Evolutionary conservation across 345 rosid species (phyloP).

Genomic region (Eucalyptus cloeziana): DNA sequence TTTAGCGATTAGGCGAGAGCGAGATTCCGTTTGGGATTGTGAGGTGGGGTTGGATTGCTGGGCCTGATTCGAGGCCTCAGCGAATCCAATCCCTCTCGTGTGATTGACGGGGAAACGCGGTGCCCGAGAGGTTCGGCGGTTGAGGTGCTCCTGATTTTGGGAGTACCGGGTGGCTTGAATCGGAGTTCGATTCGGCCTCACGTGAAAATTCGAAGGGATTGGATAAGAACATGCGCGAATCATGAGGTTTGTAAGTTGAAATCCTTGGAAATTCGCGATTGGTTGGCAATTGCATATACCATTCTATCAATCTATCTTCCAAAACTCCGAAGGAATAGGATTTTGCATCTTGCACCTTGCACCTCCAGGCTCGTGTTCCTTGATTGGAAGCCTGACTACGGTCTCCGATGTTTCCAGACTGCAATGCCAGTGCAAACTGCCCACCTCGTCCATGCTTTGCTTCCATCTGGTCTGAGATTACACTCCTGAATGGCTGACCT

Average conservation of each 20-base stretch:
- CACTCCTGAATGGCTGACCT: background rate
- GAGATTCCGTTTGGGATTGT: background rate
- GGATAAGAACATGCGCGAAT: background rate
- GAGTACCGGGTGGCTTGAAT: background rate
- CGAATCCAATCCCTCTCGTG: background rate
- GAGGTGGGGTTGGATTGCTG: background rate
- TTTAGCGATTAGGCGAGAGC: background rate
- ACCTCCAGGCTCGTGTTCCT: background rate
- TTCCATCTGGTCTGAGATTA: background rate
- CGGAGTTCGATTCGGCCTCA: background rate
- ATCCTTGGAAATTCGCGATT: background rate
- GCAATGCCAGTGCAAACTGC: background rate
- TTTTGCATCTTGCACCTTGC: background rate
- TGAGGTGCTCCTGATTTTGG: background rate
- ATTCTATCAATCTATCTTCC: background rate
- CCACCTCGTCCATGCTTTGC: background rate
- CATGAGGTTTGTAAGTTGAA: background rate
- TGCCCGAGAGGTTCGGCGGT: background rate
- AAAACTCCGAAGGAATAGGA: background rate
- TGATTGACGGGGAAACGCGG: background rate
- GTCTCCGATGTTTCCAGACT: background rate
- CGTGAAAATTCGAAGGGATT: background rate
- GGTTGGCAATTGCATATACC: background rate
- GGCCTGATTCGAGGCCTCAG: background rate
- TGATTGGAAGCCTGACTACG: background rate